Evolutionary conservation across 176 grass and related monocot species (phyloP).

Genomic region (Puya raimondii): DNA sequence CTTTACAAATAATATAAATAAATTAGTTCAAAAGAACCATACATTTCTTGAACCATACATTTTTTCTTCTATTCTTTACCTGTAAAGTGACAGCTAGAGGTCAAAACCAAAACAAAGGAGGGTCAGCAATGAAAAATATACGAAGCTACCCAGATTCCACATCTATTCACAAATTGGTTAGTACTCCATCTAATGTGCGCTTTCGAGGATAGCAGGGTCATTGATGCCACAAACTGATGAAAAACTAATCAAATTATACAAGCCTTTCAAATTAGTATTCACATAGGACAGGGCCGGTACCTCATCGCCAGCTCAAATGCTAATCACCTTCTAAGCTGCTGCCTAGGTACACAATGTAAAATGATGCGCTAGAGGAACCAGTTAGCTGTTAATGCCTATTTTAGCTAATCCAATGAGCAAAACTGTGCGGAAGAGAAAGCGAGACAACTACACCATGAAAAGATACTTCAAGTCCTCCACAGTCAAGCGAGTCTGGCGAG

Average conservation of each 20-base stretch:
- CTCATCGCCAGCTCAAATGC: slow-evolving; percentile 3
- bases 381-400: slow-evolving; percentile 28
- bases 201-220: slow-evolving; percentile 23
- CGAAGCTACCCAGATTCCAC: not conserved
- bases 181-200: slow-evolving; percentile 14
- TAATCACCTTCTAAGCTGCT: slow-evolving; percentile 36
- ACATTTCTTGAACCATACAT: not conserved
- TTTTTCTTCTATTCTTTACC: not conserved
- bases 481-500: slow-evolving; percentile 65
- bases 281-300: slow-evolving; percentile 27
- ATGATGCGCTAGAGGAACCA: not conserved
- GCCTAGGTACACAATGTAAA: slow-evolving; percentile 25
- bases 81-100: not conserved
- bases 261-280: slow-evolving; percentile 1
- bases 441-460: slow-evolving; percentile 61
- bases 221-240: slow-evolving; percentile 8
- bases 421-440: slow-evolving; percentile 36
- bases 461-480: slow-evolving; percentile 91
- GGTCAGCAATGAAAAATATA: not conserved
- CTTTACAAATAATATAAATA: no score
- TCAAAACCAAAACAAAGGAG: not conserved
- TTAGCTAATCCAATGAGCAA: slow-evolving; percentile 35
- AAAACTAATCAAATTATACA: slow-evolving; percentile 17
- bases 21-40: no score
- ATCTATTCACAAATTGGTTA: slow-evolving; percentile 38